Evolutionary conservation across 2,329 filamentous ascomycete species (phyloP).

Genomic region (Mycocentrospora acerina): DNA sequence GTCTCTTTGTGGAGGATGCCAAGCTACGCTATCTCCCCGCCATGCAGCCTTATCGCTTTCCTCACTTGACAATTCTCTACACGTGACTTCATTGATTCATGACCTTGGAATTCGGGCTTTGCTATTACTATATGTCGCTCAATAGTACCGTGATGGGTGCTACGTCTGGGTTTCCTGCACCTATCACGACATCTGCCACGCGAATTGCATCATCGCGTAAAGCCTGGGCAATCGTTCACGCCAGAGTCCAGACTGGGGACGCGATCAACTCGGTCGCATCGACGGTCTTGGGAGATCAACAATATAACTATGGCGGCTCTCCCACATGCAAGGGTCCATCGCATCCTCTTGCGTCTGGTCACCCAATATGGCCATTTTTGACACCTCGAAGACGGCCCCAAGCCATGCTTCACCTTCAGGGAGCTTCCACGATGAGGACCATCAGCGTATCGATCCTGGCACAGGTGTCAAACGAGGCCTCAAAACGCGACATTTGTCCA

Average conservation of each 20-base stretch:
- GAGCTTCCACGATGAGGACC: slow-evolving; percentile 29
- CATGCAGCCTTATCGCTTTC: no score
- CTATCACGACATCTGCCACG: slow-evolving; percentile 10
- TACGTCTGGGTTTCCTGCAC: no score
- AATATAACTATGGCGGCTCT: slow-evolving; percentile 9
- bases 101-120: no score
- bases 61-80: no score
- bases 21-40: no score
- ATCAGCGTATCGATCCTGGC: slow-evolving; percentile 54
- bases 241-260: no score
- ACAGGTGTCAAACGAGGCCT: slow-evolving; percentile 69
- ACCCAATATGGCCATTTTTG: slow-evolving; percentile 21
- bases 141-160: no score
- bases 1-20: no score
- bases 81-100: no score
- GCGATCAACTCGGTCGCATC: no score
- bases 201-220: slow-evolving; percentile 11
- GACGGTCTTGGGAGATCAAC: no score
- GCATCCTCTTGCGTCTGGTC: slow-evolving; percentile 1
- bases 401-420: slow-evolving; percentile 18
- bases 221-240: slow-evolving; percentile 1
- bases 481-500: slow-evolving; percentile 67
- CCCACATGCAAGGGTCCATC: not conserved
- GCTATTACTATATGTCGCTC: no score
- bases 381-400: slow-evolving; percentile 17